Conservation (phyloP, 1,284 basidiomycete species). For the Cutaneotrichosporon mucoides region DNA sequence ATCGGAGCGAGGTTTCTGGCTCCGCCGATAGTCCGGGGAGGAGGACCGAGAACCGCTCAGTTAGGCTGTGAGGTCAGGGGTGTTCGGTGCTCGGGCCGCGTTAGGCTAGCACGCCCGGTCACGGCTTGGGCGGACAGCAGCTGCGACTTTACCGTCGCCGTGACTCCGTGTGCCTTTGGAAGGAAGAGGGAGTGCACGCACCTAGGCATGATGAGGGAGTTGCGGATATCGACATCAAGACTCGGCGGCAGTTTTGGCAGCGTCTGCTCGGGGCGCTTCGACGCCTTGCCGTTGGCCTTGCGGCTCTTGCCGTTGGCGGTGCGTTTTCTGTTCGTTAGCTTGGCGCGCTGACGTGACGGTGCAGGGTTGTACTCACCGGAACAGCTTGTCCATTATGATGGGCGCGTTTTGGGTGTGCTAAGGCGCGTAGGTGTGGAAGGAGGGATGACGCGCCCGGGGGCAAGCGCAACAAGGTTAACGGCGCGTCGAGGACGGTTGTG, state of each 20-base stretch:
- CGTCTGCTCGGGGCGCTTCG: not conserved
- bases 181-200: conserved; percentile 19
- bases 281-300: not conserved
- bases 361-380: conserved; percentile 9
- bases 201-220: conserved; percentile 44
- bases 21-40: conserved; percentile 33
- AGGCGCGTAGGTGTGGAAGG: too few species aligned
- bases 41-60: conserved; percentile 45
- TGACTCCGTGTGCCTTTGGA: too few species aligned
- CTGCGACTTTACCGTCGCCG: too few species aligned
- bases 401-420: not conserved
- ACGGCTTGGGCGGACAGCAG: too few species aligned
- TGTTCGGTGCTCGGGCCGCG: not conserved
- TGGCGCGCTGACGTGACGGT: not conserved
- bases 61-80: conserved; percentile 23
- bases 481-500: too few species aligned
- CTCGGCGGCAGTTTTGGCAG: conserved; percentile 25
- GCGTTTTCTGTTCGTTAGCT: conserved; percentile 1
- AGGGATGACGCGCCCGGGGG: not conserved
- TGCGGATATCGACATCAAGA: conserved; percentile 41
- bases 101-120: not conserved
- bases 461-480: too few species aligned
- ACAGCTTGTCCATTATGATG: conserved; percentile 20
- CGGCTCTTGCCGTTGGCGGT: not conserved
- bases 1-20: conserved; percentile 35